Percentiles rank a stretch among this genome's conserved stretches.
Evolutionary conservation across 75 land plant genomes (phyloP).

Genomic region (Pinus taeda): DNA sequence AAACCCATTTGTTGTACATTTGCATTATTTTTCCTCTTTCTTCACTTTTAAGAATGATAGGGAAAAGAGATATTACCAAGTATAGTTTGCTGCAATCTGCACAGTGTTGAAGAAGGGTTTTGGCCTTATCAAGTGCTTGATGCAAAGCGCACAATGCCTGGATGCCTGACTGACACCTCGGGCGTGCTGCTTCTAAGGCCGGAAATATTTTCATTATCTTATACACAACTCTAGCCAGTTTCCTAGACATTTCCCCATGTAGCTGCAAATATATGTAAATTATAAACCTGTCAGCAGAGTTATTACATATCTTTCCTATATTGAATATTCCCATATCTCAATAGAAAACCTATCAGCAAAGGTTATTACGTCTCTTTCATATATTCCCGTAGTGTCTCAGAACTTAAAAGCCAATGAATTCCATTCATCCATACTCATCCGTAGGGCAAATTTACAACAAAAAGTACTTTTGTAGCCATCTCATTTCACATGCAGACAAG

Average conservation of each 20-base stretch:
- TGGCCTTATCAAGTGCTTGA: constrained; percentile 48
- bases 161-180: constrained; percentile 55
- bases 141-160: constrained; percentile 60
- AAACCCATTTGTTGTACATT: neutral
- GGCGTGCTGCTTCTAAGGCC: constrained; percentile 34
- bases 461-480: too few relatives aligned
- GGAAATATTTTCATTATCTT: constrained; percentile 30
- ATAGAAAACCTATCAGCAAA: too few relatives aligned
- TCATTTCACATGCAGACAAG: too few relatives aligned
- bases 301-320: too few relatives aligned
- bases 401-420: too few relatives aligned
- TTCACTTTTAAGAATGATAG: neutral
- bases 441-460: too few relatives aligned
- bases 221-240: constrained; percentile 21
- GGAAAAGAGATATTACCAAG: constrained; percentile 31
- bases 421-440: too few relatives aligned
- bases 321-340: too few relatives aligned
- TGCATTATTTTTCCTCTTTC: neutral
- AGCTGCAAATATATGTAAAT: constrained; percentile 31
- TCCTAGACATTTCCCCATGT: constrained; percentile 34
- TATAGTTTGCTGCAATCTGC: constrained; percentile 63
- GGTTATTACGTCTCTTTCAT: too few relatives aligned
- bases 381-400: too few relatives aligned
- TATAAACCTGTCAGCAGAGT: too few relatives aligned
- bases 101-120: constrained; percentile 53